A percentile compares a stretch with the other conserved stretches of the same genome.
Evolutionary conservation across 768 basidiomycete species (phyloP).

Genomic region (Tubosaeta sp.): DNA sequence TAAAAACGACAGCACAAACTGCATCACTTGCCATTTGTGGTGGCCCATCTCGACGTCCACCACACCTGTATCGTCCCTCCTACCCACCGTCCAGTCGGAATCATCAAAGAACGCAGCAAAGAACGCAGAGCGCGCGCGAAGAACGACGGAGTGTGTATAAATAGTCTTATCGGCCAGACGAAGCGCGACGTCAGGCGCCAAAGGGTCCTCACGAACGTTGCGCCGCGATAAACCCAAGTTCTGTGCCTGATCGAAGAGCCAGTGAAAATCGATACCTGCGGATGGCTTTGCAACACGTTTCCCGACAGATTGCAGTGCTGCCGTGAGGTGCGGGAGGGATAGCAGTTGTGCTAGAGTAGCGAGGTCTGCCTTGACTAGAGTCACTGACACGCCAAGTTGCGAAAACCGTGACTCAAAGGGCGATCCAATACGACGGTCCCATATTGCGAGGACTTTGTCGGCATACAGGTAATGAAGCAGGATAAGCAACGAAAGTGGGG

Average conservation of each 20-base stretch:
- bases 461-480: slow-evolving; percentile 85
- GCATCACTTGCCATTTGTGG: slow-evolving; percentile 68
- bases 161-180: slow-evolving; percentile 65
- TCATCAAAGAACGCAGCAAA: slow-evolving; percentile 84
- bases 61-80: slow-evolving; percentile 51
- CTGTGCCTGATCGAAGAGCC: slow-evolving; percentile 41
- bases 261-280: slow-evolving; percentile 45
- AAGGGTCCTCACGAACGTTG: slow-evolving; percentile 19
- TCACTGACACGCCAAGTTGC: slow-evolving; percentile 38
- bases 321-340: slow-evolving; percentile 49
- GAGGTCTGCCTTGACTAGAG: slow-evolving; percentile 61
- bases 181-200: slow-evolving; percentile 67
- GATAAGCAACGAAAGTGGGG: slow-evolving; percentile 66
- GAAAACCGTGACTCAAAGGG: slow-evolving; percentile 40
- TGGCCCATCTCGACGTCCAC: slow-evolving; percentile 70
- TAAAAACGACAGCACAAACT: slow-evolving; percentile 69
- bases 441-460: slow-evolving; percentile 76
- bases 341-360: slow-evolving; percentile 53
- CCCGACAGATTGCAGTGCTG: slow-evolving; percentile 55
- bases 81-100: slow-evolving; percentile 68
- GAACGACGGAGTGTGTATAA: slow-evolving; percentile 62
- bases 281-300: slow-evolving; percentile 52
- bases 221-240: neutral
- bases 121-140: slow-evolving; percentile 81
- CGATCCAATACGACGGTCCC: slow-evolving; percentile 68